Percentiles rank a stretch among this genome's conserved stretches.
Evolutionary conservation across 768 basidiomycete species (phyloP).

Genomic region (Naganishia vaughanmartiniae): DNA sequence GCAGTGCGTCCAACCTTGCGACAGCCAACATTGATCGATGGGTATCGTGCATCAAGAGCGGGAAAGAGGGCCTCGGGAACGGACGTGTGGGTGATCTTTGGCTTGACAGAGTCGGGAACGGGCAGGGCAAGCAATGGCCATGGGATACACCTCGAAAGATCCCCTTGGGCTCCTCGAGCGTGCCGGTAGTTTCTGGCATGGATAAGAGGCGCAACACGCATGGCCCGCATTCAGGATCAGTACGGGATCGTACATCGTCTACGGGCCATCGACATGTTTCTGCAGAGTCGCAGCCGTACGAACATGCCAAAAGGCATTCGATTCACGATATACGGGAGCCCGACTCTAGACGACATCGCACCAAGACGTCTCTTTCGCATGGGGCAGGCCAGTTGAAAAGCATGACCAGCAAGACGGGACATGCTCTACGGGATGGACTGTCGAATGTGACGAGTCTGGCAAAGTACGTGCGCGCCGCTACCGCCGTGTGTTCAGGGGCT

Average conservation of each 20-base stretch:
- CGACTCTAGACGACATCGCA: constrained; percentile 12
- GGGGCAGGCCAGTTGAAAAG: constrained; percentile 11
- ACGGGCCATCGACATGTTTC: constrained; percentile 5
- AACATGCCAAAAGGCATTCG: constrained; percentile 10
- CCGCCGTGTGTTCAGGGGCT: too few relatives aligned
- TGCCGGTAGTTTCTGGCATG: background rate
- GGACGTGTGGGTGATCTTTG: constrained; percentile 25
- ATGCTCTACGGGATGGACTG: constrained; percentile 26
- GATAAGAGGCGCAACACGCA: constrained; percentile 3
- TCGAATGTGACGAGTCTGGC: constrained; percentile 25
- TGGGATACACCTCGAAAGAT: background rate
- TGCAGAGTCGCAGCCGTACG: background rate
- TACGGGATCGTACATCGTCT: background rate
- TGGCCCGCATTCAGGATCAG: background rate
- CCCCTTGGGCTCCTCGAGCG: too few relatives aligned
- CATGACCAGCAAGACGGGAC: constrained; percentile 30
- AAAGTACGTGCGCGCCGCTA: constrained; percentile 4
- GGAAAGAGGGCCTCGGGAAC: constrained; percentile 16
- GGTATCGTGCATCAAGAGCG: constrained; percentile 22
- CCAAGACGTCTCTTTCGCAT: constrained; percentile 2
- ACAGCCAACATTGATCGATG: constrained; percentile 22
- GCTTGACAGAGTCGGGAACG: constrained; percentile 22
- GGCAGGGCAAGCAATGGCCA: constrained; percentile 10
- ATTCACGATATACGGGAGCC: constrained; percentile 6
- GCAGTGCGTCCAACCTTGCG: constrained; percentile 11